Evolutionary conservation across 108 stramenopile genomes (phyloP).

Genomic region (Cyclotella distinguenda): DNA sequence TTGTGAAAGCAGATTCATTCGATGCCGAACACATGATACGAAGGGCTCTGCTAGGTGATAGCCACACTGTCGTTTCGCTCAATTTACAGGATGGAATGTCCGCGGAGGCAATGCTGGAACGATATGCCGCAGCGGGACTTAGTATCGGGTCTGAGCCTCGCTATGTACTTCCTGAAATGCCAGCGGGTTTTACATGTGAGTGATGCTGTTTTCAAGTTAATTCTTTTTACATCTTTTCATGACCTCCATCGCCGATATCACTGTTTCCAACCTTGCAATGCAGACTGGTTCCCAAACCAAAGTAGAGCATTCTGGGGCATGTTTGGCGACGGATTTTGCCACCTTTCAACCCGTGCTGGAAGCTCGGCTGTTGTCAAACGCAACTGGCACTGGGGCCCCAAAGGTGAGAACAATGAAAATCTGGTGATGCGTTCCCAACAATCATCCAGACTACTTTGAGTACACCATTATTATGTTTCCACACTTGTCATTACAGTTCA

Average conservation of each 20-base stretch:
- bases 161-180: neutral
- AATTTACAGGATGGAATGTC: conserved; percentile 5
- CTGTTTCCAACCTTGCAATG: neutral
- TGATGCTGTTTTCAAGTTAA: neutral
- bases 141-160: neutral
- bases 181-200: neutral
- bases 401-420: no score
- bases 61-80: conserved; percentile 1
- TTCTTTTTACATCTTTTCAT: neutral
- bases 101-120: neutral
- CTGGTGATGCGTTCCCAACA: no score
- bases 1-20: neutral
- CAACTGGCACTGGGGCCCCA: conserved; percentile 20
- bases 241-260: neutral
- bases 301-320: conserved; percentile 14
- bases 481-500: no score
- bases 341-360: conserved; percentile 3
- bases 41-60: conserved; percentile 3
- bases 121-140: conserved; percentile 5
- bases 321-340: conserved; percentile 11
- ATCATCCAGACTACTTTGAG: no score
- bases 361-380: conserved; percentile 9
- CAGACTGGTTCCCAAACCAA: conserved; percentile 6
- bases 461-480: no score
- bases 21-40: conserved; percentile 15